Evolutionary conservation across 306 rosid genomes (phyloP), one percentile per base, ranked within the genome.

Genomic region (Vigna reflexopilosa): DNA sequence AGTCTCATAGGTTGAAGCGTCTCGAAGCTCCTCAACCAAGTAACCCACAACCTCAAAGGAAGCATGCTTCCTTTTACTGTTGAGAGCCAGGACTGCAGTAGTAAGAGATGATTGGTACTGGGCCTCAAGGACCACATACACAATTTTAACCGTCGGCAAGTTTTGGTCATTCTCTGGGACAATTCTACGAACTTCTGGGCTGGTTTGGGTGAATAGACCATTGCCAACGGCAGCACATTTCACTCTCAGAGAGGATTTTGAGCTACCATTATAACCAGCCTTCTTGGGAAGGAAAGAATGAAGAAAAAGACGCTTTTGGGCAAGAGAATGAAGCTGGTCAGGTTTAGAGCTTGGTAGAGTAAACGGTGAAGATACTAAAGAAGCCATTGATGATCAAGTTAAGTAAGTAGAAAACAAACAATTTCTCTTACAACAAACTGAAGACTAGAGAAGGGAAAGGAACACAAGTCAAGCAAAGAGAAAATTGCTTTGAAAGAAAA

Each of bases 51-150:
- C 93, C 80, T 91, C 86, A 78, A 63, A 93, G 19, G 96, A 91
- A 76, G 93, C 98, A 38, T 89, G 19, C 58, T 38, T 85, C 6
- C 22, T 79, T 55, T 52, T 77, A 6, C 56, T 75, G 85, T 96
- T 96, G 56, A 96, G 90, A 38, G 91, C 74, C 67, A 84, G 80
- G 1, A 96, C 99, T 5, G 99, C 99, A 4, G 96, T 91, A 0
- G 96, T 82, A 20, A 96, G 87, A 4, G 99, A 85, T 22, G 99
- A 96, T 34, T 96, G 99, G 82, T 96, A 96, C 88, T 96, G 99
- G 61, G 99, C 99, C 62, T 96, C 99, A 36, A 96, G 87, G 4
- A 96, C 99, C 1, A 96, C 99, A 47, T 96, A 96, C 7, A 93
- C 97, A 19, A 96, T 59, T 80, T 93, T 96, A 14, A 96, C 98